Percentiles rank a stretch among this genome's conserved stretches.
These are phyloP conservation scores for Cephalotrichum gorgonifer DNA, from an alignment of 2,329 filamentous ascomycete genomes.

Conservation along the genomic window DNA sequence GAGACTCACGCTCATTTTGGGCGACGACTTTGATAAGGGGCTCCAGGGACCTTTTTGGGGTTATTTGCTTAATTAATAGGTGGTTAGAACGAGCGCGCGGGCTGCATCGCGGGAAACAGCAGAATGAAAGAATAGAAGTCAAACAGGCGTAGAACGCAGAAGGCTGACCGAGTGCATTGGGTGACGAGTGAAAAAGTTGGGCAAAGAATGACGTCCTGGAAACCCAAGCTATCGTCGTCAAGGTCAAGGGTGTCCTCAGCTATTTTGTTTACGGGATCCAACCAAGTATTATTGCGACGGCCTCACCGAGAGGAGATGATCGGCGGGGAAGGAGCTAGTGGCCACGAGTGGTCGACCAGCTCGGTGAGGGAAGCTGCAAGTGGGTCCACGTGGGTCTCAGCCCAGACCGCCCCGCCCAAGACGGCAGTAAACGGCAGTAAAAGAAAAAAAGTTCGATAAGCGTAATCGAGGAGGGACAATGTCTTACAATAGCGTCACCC, in stretches of 20 bases:
- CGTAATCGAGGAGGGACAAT: too few species aligned
- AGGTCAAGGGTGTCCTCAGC: neutral
- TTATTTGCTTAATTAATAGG: neutral
- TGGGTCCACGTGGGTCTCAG: neutral
- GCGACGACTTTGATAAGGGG: neutral
- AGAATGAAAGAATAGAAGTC: neutral
- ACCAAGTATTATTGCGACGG: too few species aligned
- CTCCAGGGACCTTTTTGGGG: neutral
- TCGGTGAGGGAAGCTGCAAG: neutral
- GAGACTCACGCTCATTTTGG: constrained; percentile 3
- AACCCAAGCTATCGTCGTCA: neutral
- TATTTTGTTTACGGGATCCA: too few species aligned
- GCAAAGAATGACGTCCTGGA: neutral
- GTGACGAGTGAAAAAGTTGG: neutral
- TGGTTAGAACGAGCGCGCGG: neutral
- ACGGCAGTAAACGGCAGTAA: neutral
- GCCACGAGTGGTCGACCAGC: neutral
- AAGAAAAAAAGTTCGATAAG: neutral
- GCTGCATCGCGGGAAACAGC: neutral
- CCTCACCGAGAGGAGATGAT: neutral
- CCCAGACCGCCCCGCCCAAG: neutral
- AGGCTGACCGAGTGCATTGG: neutral
- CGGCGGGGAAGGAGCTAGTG: too few species aligned
- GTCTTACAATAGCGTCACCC: too few species aligned
- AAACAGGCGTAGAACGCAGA: neutral